Evolutionary conservation across 2,329 filamentous ascomycete genomes (phyloP), one percentile per base, ranked within the genome.

Genomic region (Pleurostoma richardsiae): DNA sequence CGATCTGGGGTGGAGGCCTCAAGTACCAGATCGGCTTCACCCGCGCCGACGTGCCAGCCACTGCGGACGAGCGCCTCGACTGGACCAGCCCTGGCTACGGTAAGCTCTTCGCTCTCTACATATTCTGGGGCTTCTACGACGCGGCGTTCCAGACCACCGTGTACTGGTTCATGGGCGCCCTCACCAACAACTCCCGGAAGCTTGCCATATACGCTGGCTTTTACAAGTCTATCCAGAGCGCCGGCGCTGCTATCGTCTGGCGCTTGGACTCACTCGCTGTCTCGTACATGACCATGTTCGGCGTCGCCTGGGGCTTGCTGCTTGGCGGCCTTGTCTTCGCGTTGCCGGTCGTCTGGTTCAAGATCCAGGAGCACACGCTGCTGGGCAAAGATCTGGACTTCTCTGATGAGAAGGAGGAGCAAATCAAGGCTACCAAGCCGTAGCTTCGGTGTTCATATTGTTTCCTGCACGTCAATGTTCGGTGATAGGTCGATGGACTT

Each of bases 201-300:
- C 49, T 52, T 7, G 44, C 47, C 1, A 39, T 40, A 41, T 47
- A 47, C n/a, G 45, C 49, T 8, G 49, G 51, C 30, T 53, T 49
- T 41, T 53, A 51, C 49, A 53, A 53, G 47, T 42, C 36, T n/a
- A 41, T 53, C 29, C 51, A 53, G 41, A 39, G 42, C 4, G 46
- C 31, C 19, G 51, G 49, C 11, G 41, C 42, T 6, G 43, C 49
- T 4, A 42, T 51, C 19, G 39, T 47, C 4, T 49, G 31, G 3
- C 30, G 36, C 6, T 19, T 51, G 7, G 51, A 53, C 30, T 46
- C 41, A 10, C 11, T 49, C 29, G 46, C 46, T 40, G 30, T 10
- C 29, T 45, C 50, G 6, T 48, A 50, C 30, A 33, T 29, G 2
- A n/a, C 3, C 41, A 40, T 52, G 43, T 50, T 52, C 33, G 33